Conservation (phyloP, 805 yeast genomes). For the Brettanomyces sp. region DNA sequence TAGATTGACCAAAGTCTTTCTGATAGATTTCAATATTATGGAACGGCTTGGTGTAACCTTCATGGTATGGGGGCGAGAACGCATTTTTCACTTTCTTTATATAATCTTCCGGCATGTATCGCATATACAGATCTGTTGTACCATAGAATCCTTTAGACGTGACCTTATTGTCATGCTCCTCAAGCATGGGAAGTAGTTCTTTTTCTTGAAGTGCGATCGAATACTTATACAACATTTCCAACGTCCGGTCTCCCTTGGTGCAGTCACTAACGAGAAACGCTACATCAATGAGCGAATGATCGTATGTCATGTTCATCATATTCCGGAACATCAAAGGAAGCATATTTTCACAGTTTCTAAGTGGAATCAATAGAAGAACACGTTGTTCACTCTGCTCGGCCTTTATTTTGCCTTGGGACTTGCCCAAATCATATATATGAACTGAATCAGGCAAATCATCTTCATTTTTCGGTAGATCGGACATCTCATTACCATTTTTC, state of each 20-base stretch:
- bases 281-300: slow-evolving; percentile 69
- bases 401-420: slow-evolving; percentile 42
- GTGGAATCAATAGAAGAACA: slow-evolving; percentile 62
- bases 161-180: slow-evolving; percentile 29
- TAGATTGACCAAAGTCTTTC: slow-evolving; percentile 74
- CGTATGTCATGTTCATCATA: slow-evolving; percentile 78
- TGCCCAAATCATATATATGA: slow-evolving; percentile 49
- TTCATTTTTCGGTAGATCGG: neutral
- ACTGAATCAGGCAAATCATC: slow-evolving; percentile 26
- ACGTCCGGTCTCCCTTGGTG: slow-evolving; percentile 53
- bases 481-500: neutral
- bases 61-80: slow-evolving; percentile 58
- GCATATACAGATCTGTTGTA: slow-evolving; percentile 51
- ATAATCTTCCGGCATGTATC: slow-evolving; percentile 59
- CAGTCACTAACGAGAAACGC: slow-evolving; percentile 79
- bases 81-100: slow-evolving; percentile 47
- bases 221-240: slow-evolving; percentile 56
- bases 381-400: slow-evolving; percentile 50
- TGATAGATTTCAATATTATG: slow-evolving; percentile 71
- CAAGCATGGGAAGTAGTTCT: slow-evolving; percentile 42
- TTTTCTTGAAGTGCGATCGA: slow-evolving; percentile 65
- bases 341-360: slow-evolving; percentile 70
- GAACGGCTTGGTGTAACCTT: slow-evolving; percentile 57
- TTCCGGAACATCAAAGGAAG: slow-evolving; percentile 78
- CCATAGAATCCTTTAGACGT: slow-evolving; percentile 32